These are phyloP conservation scores for Trypanosoma lewisi DNA, from an alignment of 208 protist species.

Conservation along the genomic window DNA sequence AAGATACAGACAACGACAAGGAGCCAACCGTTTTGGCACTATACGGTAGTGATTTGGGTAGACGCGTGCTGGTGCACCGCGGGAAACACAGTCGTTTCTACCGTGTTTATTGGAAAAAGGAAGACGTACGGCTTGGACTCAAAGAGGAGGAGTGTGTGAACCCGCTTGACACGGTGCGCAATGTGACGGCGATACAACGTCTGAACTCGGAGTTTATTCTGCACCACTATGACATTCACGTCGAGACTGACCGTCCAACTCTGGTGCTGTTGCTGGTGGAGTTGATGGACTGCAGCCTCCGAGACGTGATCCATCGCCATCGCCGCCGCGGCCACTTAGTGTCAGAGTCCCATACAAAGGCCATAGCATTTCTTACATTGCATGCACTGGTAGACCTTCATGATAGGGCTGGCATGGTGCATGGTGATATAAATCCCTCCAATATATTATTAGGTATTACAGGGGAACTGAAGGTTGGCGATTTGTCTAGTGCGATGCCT, in stretches of 20 bases:
- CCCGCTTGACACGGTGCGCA: background rate
- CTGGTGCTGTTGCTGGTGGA: conserved; percentile 43
- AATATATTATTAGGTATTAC: conserved; percentile 42
- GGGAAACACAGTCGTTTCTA: conserved; percentile 38
- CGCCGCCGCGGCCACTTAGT: background rate
- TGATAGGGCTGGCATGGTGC: conserved; percentile 29
- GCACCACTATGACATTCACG: conserved; percentile 32
- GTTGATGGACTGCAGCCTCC: conserved; percentile 33
- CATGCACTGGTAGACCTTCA: conserved; percentile 55
- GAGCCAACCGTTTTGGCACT: background rate
- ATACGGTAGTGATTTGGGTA: background rate
- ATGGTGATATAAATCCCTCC: conserved; percentile 57
- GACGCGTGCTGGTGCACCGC: conserved; percentile 20
- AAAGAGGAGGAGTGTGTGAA: conserved; percentile 42
- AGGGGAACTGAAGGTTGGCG: conserved; percentile 23
- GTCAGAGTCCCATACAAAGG: conserved; percentile 14
- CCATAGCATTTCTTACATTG: conserved; percentile 32
- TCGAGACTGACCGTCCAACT: conserved; percentile 26
- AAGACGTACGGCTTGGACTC: conserved; percentile 28
- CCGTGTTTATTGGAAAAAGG: conserved; percentile 26
- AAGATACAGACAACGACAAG: background rate
- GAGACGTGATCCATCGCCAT: conserved; percentile 21
- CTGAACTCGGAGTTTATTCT: conserved; percentile 29
- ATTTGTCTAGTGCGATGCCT: conserved; percentile 14
- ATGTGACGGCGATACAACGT: conserved; percentile 4